These are phyloP conservation scores for Calonectria fujianensis DNA, from an alignment of 2,329 filamentous ascomycete species.

Conservation along the genomic window DNA sequence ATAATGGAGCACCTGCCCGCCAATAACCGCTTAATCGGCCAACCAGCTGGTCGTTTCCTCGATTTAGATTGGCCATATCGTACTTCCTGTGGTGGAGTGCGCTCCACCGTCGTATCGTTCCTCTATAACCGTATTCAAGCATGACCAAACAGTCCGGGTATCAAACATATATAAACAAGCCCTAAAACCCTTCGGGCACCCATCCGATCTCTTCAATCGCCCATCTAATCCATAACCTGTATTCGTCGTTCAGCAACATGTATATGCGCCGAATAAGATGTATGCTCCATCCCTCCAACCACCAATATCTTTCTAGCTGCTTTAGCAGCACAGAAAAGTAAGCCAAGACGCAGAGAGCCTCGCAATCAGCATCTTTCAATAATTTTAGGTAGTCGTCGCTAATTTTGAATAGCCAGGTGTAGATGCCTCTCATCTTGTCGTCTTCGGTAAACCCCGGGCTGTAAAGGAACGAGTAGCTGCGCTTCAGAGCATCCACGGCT, in stretches of 20 bases:
- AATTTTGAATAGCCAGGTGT: conserved; percentile 28
- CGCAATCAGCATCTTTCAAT: conserved; percentile 30
- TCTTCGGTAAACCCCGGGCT: conserved; percentile 10
- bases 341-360: conserved; percentile 33
- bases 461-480: conserved; percentile 23
- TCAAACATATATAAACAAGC: not conserved
- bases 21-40: too few species aligned
- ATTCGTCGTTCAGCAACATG: conserved; percentile 32
- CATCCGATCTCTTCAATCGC: conserved; percentile 38
- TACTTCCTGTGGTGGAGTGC: too few species aligned
- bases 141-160: not conserved
- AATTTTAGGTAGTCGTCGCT: conserved; percentile 21
- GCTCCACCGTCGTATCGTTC: not conserved
- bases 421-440: conserved; percentile 20
- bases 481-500: conserved; percentile 21
- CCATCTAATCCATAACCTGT: conserved; percentile 37
- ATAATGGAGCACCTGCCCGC: not conserved
- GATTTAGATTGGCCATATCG: not conserved
- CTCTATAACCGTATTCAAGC: not conserved
- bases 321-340: conserved; percentile 30
- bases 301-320: conserved; percentile 30
- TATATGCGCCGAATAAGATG: conserved; percentile 33
- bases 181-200: conserved; percentile 27
- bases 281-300: conserved; percentile 34
- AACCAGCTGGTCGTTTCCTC: too few species aligned